Base-by-base conservation (phyloP, 78 protist genomes). In the Dictyostelium intermedium region DNA sequence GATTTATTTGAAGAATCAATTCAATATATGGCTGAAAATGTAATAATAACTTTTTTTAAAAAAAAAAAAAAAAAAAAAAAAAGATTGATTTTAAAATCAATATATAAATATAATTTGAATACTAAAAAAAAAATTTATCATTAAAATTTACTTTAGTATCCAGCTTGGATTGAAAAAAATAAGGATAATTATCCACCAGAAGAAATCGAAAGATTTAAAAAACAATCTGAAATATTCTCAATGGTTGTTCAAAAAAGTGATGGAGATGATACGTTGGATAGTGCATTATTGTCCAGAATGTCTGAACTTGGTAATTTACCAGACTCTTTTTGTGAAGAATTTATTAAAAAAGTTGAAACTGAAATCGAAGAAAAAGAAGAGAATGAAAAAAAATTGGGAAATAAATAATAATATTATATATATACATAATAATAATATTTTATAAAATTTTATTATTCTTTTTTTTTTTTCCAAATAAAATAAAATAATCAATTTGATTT, bases 151-250 rank as follows among this genome's bases (percentile, higher is more conserved):
- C n/a, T 39, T 39, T 39, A 39, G 93, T 87, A 79, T 56, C 93
- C 93, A 61, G 30, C 39, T 45, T 87, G 93, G 93, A 87, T 87
- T 79, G 93, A 87, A 53, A 82, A 45, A 13, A 87, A 87, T 66
- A 77, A 66, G 37, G 56, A 63, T 79, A 79, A 79, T 23, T 87
- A 87, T 63, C 27, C 83, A 20, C 47, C 93, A 56, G 86, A 79
- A 45, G 93, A 87, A n/a, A 43, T 79, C 9, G 47, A 43, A 66
- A 87, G 73, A 27, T 87, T 77, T 66, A 79, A 25, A 61, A 72
- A 87, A 43, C 93, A 87, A 79, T 61, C 66, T 30, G 85, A 77
- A 27, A 23, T 77, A 39, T 86, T 86, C 27, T 53, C 25, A n/a
- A 27, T 47, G 16, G 5, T 47, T n/a, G n/a, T 25, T 25, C 30